Conservation (phyloP, 129 eudicot genomes). For the Oenanthe sinensis region DNA sequence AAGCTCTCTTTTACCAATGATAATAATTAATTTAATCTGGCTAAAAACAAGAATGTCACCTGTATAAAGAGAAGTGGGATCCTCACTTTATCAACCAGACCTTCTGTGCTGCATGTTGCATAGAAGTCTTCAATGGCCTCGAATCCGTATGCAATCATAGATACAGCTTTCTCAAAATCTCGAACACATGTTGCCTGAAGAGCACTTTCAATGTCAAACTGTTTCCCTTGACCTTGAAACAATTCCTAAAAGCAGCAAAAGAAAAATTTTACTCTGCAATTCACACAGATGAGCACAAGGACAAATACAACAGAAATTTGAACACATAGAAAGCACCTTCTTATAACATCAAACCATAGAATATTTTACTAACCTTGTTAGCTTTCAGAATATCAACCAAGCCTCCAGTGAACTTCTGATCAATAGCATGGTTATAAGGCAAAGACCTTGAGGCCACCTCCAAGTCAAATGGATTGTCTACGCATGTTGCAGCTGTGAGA, state of each 20-base stretch:
- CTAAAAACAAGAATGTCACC: constrained; percentile 28
- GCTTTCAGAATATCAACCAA: constrained; percentile 51
- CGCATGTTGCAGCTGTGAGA: constrained; percentile 83
- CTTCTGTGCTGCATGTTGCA: constrained; percentile 44
- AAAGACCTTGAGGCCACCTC: constrained; percentile 36
- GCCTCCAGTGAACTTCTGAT: constrained; percentile 51
- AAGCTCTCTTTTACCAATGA: background rate
- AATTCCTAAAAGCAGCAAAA: constrained; percentile 47
- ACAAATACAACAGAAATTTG: background rate
- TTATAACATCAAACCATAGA: background rate
- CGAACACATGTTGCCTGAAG: constrained; percentile 56
- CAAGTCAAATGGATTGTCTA: constrained; percentile 89
- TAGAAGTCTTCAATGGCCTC: constrained; percentile 64
- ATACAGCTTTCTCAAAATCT: constrained; percentile 67
- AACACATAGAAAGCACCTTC: background rate
- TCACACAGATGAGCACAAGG: constrained; percentile 7
- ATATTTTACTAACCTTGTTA: constrained; percentile 49
- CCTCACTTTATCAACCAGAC: constrained; percentile 60
- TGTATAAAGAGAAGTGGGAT: constrained; percentile 88
- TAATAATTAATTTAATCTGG: background rate
- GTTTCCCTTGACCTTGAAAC: constrained; percentile 65
- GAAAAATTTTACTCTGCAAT: background rate
- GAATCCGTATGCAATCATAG: constrained; percentile 81
- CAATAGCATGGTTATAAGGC: constrained; percentile 23
- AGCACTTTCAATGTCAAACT: constrained; percentile 80